Conservation (phyloP, 306 rosid species). For the Ochetophila trinervis region DNA sequence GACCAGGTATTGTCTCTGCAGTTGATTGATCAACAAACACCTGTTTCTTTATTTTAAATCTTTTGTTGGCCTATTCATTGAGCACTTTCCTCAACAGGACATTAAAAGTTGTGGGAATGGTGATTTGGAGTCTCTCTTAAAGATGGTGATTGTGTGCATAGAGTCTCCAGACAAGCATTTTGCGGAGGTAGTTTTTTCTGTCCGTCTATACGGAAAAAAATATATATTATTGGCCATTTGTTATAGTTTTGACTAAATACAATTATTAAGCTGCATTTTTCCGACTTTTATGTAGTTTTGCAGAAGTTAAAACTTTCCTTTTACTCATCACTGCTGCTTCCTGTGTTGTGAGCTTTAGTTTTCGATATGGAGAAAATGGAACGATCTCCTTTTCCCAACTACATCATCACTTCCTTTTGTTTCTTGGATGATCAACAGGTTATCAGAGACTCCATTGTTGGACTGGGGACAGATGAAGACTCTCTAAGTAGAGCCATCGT, state of each 20-base stretch:
- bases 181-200: conserved; percentile 57
- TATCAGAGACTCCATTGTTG: conserved; percentile 54
- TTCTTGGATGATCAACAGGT: conserved; percentile 48
- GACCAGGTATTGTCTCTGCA: conserved; percentile 51
- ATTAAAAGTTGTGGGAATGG: conserved; percentile 50
- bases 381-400: not conserved
- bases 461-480: conserved; percentile 90
- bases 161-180: conserved; percentile 78
- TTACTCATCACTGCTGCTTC: not conserved
- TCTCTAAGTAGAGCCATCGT: conserved; percentile 77
- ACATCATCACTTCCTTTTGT: not conserved
- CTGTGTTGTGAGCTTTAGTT: not conserved
- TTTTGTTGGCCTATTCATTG: not conserved
- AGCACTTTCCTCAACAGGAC: conserved; percentile 46
- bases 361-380: conserved; percentile 7
- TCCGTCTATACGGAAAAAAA: not conserved
- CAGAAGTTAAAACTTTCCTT: not conserved
- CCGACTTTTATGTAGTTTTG: not conserved
- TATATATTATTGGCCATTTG: not conserved
- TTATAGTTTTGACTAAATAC: not conserved
- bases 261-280: too few relatives aligned
- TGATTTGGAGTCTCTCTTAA: conserved; percentile 54
- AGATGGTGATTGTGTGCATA: conserved; percentile 51
- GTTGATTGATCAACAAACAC: not conserved
- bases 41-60: not conserved